phyloP scores from a whole-genome alignment of 805 yeast genomes.

The Metschnikowia lochheadii region DNA sequence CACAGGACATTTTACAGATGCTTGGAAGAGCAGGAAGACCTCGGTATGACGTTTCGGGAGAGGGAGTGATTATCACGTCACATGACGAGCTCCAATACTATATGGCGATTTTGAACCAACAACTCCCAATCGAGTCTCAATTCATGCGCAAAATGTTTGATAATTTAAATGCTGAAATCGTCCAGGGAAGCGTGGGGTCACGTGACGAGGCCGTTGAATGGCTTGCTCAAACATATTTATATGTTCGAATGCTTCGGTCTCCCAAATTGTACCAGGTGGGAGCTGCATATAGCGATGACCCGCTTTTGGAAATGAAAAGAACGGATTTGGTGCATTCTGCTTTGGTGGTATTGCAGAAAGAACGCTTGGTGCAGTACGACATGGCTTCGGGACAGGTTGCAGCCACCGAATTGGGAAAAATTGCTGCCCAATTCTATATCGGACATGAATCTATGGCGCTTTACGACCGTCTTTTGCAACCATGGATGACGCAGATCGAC shows the following conservation, averaged over 20 bases:
- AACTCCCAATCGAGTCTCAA: conserved; percentile 89
- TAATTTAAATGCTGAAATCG: conserved; percentile 81
- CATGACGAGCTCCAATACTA: conserved; percentile 85
- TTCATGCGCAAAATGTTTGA: conserved; percentile 68
- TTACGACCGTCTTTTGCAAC: conserved; percentile 59
- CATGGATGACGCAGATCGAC: conserved; percentile 67
- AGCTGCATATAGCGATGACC: conserved; percentile 52
- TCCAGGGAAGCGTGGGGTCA: conserved; percentile 57
- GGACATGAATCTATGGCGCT: conserved; percentile 65
- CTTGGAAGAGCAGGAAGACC: conserved; percentile 99
- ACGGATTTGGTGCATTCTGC: conserved; percentile 76
- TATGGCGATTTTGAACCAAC: conserved; percentile 85
- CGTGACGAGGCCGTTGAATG: conserved; percentile 71
- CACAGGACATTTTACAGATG: conserved; percentile 95
- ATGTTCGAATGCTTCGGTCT: conserved; percentile 68
- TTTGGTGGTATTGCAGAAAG: conserved; percentile 49
- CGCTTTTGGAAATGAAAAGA: conserved; percentile 48
- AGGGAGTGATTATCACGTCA: conserved; percentile 87
- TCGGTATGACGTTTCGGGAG: conserved; percentile 86
- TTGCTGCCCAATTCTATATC: conserved; percentile 85
- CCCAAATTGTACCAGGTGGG: conserved; percentile 78
- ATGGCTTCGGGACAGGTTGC: conserved; percentile 33
- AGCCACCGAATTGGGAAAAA: conserved; percentile 66
- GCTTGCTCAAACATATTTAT: conserved; percentile 76
- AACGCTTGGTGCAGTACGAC: conserved; percentile 61